Conservation (phyloP, 306 rosid species). For the Hippophae rhamnoides region DNA sequence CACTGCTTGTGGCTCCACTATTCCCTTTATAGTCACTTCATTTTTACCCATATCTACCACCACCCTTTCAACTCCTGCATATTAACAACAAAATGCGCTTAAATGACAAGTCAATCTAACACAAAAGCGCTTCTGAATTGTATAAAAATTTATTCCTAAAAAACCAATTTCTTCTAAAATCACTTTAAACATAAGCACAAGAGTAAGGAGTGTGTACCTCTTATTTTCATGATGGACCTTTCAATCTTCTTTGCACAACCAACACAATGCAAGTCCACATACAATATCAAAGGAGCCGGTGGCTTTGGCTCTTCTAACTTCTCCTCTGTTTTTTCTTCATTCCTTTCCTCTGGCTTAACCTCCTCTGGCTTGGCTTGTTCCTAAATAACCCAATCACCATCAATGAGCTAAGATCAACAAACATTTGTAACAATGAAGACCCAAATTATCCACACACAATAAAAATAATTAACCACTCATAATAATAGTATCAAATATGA, state of each 20-base stretch:
- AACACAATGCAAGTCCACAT: slow-evolving; percentile 74
- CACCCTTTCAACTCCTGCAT: slow-evolving; percentile 74
- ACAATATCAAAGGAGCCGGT: slow-evolving; percentile 50
- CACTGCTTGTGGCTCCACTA: slow-evolving; percentile 68
- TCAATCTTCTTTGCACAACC: slow-evolving; percentile 88
- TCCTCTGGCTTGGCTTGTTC: slow-evolving; percentile 39
- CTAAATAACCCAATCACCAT: slow-evolving; percentile 3
- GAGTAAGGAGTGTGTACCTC: slow-evolving; percentile 35
- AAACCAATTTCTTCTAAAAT: slow-evolving; percentile 1
- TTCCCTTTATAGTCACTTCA: slow-evolving; percentile 74
- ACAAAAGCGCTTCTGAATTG: too few relatives aligned
- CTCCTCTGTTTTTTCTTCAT: slow-evolving; percentile 29
- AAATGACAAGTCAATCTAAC: too few relatives aligned
- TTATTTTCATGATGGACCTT: slow-evolving; percentile 49
- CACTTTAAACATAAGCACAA: slow-evolving; percentile 2
- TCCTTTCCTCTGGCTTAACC: slow-evolving; percentile 19
- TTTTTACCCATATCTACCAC: slow-evolving; percentile 52
- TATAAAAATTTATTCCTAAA: not conserved
- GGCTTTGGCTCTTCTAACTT: slow-evolving; percentile 47
- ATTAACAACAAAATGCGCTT: not conserved
- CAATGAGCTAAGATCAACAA: not conserved
- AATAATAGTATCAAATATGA: not conserved
- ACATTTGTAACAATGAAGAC: not conserved
- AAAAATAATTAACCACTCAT: not conserved
- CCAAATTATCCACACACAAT: not conserved